phyloP scores from a whole-genome alignment of 768 basidiomycete species.

The Auricularia cornea region DNA sequence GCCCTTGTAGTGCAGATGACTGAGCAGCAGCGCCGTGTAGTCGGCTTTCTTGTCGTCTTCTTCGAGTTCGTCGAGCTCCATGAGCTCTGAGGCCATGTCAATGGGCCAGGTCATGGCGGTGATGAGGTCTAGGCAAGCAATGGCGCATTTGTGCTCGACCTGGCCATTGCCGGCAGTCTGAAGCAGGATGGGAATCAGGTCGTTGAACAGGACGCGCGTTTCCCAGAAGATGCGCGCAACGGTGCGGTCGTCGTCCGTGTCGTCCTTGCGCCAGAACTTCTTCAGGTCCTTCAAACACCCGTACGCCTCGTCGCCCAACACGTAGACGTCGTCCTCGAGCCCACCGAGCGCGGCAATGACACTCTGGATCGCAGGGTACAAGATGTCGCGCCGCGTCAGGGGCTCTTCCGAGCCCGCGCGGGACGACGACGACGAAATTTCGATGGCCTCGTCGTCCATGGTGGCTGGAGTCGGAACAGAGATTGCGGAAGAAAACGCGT shows the following conservation, averaged over 20 bases:
- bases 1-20: slow-evolving; percentile 86
- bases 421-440: neutral
- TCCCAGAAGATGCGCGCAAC: slow-evolving; percentile 90
- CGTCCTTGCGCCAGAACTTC: slow-evolving; percentile 92
- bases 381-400: slow-evolving; percentile 23
- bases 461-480: neutral
- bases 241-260: slow-evolving; percentile 92
- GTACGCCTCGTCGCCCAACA: slow-evolving; percentile 71
- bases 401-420: neutral
- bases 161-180: slow-evolving; percentile 69
- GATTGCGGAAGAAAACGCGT: neutral
- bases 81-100: slow-evolving; percentile 87
- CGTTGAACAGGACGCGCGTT: slow-evolving; percentile 76
- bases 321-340: slow-evolving; percentile 50
- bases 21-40: slow-evolving; percentile 73
- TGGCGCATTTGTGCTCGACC: slow-evolving; percentile 75
- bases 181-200: slow-evolving; percentile 78
- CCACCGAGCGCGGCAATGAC: slow-evolving; percentile 81
- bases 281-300: slow-evolving; percentile 92
- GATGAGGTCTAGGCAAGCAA: slow-evolving; percentile 80
- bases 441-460: neutral
- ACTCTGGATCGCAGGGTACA: slow-evolving; percentile 59
- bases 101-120: slow-evolving; percentile 99
- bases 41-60: slow-evolving; percentile 68
- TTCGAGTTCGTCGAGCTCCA: slow-evolving; percentile 76